These are phyloP conservation scores for Hyphopichia pseudoburtonii DNA, from an alignment of 1,139 yeast genomes.

Conservation along the genomic window DNA sequence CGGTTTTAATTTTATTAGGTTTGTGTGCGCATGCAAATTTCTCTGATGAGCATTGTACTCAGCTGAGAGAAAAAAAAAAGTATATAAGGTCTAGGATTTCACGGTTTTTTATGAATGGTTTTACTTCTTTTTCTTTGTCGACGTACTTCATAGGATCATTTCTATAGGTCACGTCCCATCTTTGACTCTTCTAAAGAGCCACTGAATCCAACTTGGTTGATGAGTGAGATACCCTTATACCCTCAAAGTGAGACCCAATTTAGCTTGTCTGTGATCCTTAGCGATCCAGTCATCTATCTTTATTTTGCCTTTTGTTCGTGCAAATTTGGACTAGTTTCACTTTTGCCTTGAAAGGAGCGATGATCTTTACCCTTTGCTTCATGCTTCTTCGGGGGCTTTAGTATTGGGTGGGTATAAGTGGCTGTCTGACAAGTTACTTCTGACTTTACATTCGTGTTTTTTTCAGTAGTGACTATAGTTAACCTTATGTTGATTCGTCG, in stretches of 20 bases:
- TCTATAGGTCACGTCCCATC: conserved; percentile 99
- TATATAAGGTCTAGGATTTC: conserved; percentile 9
- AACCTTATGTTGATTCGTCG: conserved; percentile 24
- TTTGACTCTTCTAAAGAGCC: conserved; percentile 99
- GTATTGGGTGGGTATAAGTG: conserved; percentile 93
- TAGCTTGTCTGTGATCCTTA: conserved; percentile 87
- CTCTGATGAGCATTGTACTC: neutral
- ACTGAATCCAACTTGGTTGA: conserved; percentile 99
- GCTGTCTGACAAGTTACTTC: conserved; percentile 95
- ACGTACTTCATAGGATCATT: conserved; percentile 90
- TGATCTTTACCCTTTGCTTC: conserved; percentile 94
- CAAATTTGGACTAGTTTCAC: conserved; percentile 13
- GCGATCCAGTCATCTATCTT: conserved; percentile 79
- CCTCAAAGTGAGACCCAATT: conserved; percentile 70
- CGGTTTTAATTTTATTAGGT: neutral
- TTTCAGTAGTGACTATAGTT: conserved; percentile 15
- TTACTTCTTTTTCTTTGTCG: conserved; percentile 40
- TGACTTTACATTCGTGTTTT: neutral
- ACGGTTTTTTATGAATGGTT: conserved; percentile 1
- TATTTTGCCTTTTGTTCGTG: conserved; percentile 45
- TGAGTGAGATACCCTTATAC: conserved; percentile 95
- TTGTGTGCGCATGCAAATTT: neutral
- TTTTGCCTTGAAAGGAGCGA: conserved; percentile 77
- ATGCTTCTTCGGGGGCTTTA: conserved; percentile 88
- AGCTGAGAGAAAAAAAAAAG: neutral